phyloP scores from a whole-genome alignment of 148 eudicot species.

The Talinum fruticosum region DNA sequence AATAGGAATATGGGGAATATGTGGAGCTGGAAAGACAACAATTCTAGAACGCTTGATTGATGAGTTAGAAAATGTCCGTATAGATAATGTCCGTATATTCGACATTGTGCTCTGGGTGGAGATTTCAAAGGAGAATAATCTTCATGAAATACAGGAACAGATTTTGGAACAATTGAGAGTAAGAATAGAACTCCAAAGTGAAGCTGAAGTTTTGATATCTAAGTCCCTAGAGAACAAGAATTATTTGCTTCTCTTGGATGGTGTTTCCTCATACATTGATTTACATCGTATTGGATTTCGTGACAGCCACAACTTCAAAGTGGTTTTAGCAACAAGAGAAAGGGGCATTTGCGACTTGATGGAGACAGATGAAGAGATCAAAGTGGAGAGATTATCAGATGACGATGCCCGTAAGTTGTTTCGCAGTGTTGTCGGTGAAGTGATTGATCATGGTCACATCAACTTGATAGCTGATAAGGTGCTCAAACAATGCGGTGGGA shows the following conservation, averaged over 20 bases:
- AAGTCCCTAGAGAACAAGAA: conserved; percentile 6
- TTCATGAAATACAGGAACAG: too few species aligned
- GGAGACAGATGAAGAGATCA: conserved; percentile 19
- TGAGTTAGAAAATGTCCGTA: conserved; percentile 3
- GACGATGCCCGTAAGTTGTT: conserved; percentile 28
- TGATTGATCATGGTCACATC: conserved; percentile 4
- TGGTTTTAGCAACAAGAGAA: conserved; percentile 27
- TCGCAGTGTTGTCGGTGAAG: conserved; percentile 19
- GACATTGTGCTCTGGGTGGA: conserved; percentile 23
- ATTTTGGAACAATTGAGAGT: conserved; percentile 17
- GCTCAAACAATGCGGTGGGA: conserved; percentile 25
- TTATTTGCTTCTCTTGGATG: conserved; percentile 31
- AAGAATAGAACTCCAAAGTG: background rate
- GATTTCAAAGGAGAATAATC: background rate
- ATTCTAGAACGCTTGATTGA: conserved; percentile 18
- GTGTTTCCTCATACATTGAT: conserved; percentile 17
- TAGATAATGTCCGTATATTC: conserved; percentile 10
- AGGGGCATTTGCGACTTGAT: conserved; percentile 8
- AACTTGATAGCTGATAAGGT: conserved; percentile 25
- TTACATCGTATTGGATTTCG: conserved; percentile 18
- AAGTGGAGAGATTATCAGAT: conserved; percentile 22
- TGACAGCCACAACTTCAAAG: conserved; percentile 23
- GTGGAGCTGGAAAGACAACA: conserved; percentile 30
- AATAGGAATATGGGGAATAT: conserved; percentile 27
- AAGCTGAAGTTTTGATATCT: conserved; percentile 14